phyloP scores from a whole-genome alignment of 345 rosid genomes.

The Aurinia saxatilis region DNA sequence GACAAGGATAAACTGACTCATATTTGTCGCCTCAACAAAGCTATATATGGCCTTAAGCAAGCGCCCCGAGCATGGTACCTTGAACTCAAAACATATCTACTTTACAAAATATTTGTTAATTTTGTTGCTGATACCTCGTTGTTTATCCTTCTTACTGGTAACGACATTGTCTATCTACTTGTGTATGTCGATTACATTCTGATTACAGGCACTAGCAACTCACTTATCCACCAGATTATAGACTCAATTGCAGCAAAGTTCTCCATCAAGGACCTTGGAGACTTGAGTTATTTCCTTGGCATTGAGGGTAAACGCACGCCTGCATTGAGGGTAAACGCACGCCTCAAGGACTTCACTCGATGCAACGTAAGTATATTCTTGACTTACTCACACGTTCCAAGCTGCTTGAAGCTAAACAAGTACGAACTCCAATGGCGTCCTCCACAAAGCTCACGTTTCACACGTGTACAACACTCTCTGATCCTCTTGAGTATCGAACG shows the following conservation, averaged over 20 bases:
- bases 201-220: neutral
- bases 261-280: neutral
- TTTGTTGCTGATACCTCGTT: rapidly evolving
- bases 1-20: rapidly evolving
- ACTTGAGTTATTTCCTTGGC: neutral
- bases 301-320: too few species aligned
- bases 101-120: rapidly evolving
- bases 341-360: neutral
- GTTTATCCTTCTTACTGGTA: rapidly evolving
- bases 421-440: neutral
- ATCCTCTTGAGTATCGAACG: neutral
- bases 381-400: neutral
- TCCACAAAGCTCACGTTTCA: neutral
- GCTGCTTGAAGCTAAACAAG: neutral
- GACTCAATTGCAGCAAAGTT: neutral
- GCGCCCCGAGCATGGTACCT: neutral
- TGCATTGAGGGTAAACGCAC: too few species aligned
- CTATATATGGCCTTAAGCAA: neutral
- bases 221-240: rapidly evolving
- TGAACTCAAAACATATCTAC: neutral
- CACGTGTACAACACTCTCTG: neutral
- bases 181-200: neutral
- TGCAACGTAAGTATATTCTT: neutral
- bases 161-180: rapidly evolving
- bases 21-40: neutral